Percentiles rank a stretch among this genome's conserved stretches.
Conservation (phyloP, 1,284 basidiomycete species). For the Boletus mariae region DNA sequence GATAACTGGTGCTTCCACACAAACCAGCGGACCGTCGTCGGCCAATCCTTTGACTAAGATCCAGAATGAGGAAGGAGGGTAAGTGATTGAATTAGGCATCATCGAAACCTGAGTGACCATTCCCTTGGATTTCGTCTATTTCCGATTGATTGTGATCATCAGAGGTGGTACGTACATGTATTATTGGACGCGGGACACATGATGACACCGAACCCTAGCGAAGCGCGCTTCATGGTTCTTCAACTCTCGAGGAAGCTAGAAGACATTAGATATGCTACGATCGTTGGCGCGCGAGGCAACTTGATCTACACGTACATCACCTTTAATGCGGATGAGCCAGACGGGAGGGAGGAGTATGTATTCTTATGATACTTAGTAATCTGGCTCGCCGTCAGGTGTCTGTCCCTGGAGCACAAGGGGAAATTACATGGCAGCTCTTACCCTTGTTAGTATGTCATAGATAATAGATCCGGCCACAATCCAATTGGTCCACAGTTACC, state of each 20-base stretch:
- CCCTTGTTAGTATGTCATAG: slow-evolving; percentile 22
- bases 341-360: slow-evolving; percentile 16
- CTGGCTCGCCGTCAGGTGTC: slow-evolving; percentile 15
- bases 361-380: slow-evolving; percentile 28
- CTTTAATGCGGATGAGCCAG: slow-evolving; percentile 25
- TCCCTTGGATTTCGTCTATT: slow-evolving; percentile 10
- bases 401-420: slow-evolving; percentile 29
- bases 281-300: slow-evolving; percentile 15
- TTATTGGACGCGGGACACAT: slow-evolving; percentile 7
- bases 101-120: slow-evolving; percentile 26
- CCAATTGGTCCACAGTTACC: background rate
- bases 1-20: slow-evolving; percentile 39
- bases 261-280: slow-evolving; percentile 13
- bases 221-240: slow-evolving; percentile 90
- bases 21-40: slow-evolving; percentile 41
- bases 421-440: slow-evolving; percentile 23
- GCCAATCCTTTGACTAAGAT: slow-evolving; percentile 64
- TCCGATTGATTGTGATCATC: slow-evolving; percentile 11
- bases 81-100: slow-evolving; percentile 35
- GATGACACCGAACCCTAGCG: slow-evolving; percentile 43
- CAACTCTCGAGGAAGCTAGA: slow-evolving; percentile 59
- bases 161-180: slow-evolving; percentile 41
- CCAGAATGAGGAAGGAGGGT: slow-evolving; percentile 80
- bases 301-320: slow-evolving; percentile 36
- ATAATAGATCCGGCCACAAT: slow-evolving; percentile 15